Evolutionary conservation across 2,329 filamentous ascomycete genomes (phyloP).

Genomic region (Paecilomyces sp.): DNA sequence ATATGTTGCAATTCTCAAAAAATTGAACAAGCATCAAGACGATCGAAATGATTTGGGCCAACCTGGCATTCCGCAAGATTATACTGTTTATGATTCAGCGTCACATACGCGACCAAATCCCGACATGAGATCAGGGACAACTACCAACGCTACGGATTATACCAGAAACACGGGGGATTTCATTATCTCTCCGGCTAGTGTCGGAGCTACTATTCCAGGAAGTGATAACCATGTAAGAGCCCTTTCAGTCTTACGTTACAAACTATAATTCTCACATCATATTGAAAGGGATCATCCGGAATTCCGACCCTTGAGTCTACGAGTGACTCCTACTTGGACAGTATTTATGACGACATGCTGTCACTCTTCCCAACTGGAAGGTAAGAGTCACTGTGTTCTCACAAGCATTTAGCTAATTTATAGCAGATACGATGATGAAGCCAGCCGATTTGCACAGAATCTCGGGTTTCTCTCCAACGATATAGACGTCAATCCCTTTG

Average conservation of each 20-base stretch:
- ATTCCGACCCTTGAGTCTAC: neutral
- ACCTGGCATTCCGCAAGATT: neutral
- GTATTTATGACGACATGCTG: slow-evolving; percentile 4
- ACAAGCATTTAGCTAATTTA: neutral
- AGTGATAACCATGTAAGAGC: neutral
- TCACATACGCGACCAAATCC: neutral
- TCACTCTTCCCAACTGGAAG: slow-evolving; percentile 6
- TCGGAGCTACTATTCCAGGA: neutral
- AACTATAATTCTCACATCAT: neutral
- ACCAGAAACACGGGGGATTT: neutral
- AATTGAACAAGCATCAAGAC: neutral
- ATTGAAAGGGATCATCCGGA: neutral
- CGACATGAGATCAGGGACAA: neutral
- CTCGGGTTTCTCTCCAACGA: slow-evolving; percentile 6
- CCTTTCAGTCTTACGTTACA: neutral
- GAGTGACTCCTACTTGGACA: neutral
- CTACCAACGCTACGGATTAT: neutral
- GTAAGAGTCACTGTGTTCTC: neutral
- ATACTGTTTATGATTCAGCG: neutral
- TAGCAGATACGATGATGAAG: slow-evolving; percentile 5
- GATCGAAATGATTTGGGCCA: neutral
- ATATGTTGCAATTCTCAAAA: neutral
- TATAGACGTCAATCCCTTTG: slow-evolving; percentile 3
- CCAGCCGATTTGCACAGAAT: slow-evolving; percentile 6
- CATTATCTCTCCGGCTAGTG: neutral